Evolutionary conservation across 108 stramenopile species (phyloP), one percentile per base, ranked within the genome.

Genomic region (Bacterosira constricta): DNA sequence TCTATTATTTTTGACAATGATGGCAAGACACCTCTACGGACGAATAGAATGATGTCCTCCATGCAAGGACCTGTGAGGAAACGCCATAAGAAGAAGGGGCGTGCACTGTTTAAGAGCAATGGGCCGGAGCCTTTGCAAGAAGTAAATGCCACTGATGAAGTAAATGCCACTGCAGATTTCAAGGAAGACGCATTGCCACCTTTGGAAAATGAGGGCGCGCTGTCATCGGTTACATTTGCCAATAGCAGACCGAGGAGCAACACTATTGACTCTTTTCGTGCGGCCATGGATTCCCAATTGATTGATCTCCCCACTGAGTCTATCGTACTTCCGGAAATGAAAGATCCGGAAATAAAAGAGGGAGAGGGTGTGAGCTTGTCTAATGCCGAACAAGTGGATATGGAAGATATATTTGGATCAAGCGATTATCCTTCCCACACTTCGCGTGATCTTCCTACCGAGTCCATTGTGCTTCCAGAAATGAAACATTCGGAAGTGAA

Each of bases 191-290:
- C n/a, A 56, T 32, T 56, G 17, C 55, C 55, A 32, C 55, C 41
- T 42, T 42, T 42, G 12, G 41, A 42, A n/a, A 42, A 42, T 11
- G 3, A 42, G 2, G 17, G 35, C 36, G 37, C 12, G 36, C 35
- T 32, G 8, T 56, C 55, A 20, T 56, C 55, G 32, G 35, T 32
- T 13, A 37, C 61, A 4, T 30, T 54, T 18, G 25, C 8, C 0
- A 70, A 17, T 0, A 26, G 45, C 34, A 45, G 75, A 35, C 56
- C 66, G 12, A 69, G 75, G 35, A 77, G 75, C 36, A 77, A 77
- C 61, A 77, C 75, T 35, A 69, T 77, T 12, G 75, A 77, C 26
- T 77, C 75, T 11, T 77, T 77, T 12, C 75, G 61, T 37, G 75
- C 75, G 44, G 75, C 75, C n/a, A 77, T 77, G 75, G 67, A 63